Evolutionary conservation across 2,329 filamentous ascomycete species (phyloP), one percentile per base, ranked within the genome.

Genomic region (Scedosporium apiospermum): DNA sequence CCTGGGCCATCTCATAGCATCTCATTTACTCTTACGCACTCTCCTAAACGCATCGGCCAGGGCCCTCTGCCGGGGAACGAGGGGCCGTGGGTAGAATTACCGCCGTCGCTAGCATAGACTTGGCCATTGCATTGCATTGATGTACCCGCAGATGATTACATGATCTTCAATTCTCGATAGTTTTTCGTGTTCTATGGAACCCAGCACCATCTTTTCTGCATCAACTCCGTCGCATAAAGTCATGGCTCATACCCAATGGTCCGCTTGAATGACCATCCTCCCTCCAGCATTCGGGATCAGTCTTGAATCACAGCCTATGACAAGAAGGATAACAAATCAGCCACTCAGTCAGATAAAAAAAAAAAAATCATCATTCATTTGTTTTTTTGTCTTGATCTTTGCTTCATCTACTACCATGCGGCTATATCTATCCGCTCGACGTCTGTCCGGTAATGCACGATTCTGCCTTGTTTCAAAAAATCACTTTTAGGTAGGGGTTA

Each of bases 271-370:
- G 44, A n/a, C 44, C 44, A 49, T 21, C 16, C 16, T 3, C 18
- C n/a, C 51, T 55, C 12, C 18, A 55, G 51, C 51, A 7, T 55
- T 55, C 51, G 51, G 6, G 23, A 55, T 27, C 42, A 61, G 27
- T 23, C 21, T 44, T 61, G 21, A 61, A 23, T 63, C 53, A 63
- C 62, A 63, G 58, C 62, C 62, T 63, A 55, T 41, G 38, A 55
- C 21, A 14, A 58, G 55, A 44, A 44, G 49, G 57, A 55, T 23
- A 57, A 62, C 21, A 57, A 18, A 62, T 60, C 53, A 58, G 53
- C 53, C 55, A 62, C 27, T 62, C 46, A 34, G 41, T 62, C 30
- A 44, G 30, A 53, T 46, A 34, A 57, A 38, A 57, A 38, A 34
- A 57, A 38, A 57, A 38, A 34, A 55, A 23, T 55, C 30, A 46